Conservation (phyloP, 2,329 filamentous ascomycete species). For the Penicillium brasilianum region DNA sequence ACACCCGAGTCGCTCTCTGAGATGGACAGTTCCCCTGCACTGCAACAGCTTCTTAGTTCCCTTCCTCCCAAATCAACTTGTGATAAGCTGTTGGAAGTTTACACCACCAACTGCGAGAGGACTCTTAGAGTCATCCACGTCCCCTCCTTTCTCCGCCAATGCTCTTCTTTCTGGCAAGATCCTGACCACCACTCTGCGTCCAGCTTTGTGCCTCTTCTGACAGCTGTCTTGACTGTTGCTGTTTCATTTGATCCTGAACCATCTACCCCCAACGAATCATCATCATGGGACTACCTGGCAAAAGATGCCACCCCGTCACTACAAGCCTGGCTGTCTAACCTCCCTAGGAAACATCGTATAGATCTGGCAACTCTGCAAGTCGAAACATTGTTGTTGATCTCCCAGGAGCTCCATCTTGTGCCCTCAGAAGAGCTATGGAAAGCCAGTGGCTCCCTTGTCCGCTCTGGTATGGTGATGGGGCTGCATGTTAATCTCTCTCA, state of each 20-base stretch:
- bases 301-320: slow-evolving; percentile 18
- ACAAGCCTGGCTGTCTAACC: slow-evolving; percentile 24
- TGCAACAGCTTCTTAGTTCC: slow-evolving; percentile 16
- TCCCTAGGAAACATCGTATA: slow-evolving; percentile 27
- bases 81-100: slow-evolving; percentile 24
- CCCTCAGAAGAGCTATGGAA: slow-evolving; percentile 44
- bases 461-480: slow-evolving; percentile 47
- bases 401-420: slow-evolving; percentile 19
- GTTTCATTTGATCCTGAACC: slow-evolving; percentile 7
- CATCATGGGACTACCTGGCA: slow-evolving; percentile 27
- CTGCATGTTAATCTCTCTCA: slow-evolving; percentile 48
- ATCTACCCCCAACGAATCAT: slow-evolving; percentile 7
- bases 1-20: slow-evolving; percentile 26
- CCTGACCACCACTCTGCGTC: slow-evolving; percentile 12
- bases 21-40: slow-evolving; percentile 21
- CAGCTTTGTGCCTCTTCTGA: slow-evolving; percentile 26
- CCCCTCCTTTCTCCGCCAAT: slow-evolving; percentile 26
- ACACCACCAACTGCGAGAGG: slow-evolving; percentile 29
- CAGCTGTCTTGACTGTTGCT: slow-evolving; percentile 20
- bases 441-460: slow-evolving; percentile 47
- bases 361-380: slow-evolving; percentile 29
- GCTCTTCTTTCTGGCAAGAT: slow-evolving; percentile 22
- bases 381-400: slow-evolving; percentile 23
- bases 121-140: slow-evolving; percentile 28
- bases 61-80: slow-evolving; percentile 26